Base-by-base conservation (phyloP, 2,329 filamentous ascomycete species). In the Pyrenophora graminea region DNA sequence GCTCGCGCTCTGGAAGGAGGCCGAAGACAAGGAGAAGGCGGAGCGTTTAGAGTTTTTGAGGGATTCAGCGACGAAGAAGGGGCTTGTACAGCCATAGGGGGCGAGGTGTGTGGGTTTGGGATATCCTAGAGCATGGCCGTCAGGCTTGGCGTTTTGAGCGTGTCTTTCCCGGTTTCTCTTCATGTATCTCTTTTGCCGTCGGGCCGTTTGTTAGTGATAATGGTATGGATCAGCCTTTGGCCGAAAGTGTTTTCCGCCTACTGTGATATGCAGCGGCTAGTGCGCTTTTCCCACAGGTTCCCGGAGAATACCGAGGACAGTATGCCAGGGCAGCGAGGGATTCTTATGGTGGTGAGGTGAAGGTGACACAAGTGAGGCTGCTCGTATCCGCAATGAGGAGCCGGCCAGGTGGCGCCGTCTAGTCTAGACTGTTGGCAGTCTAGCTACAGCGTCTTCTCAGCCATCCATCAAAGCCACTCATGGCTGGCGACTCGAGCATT, bases 21-120 rank as follows among this genome's bases (percentile, higher is more conserved):
- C 70, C 4, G 70, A 77, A 48, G 66, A 62, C 3, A 63, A 69
- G 40, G 75, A 77, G 45, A 47, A 54, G 13, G 64, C 63, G 19
- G 70, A 74, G 49, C 62, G 74, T 12, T 64, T 62, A 0, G 68
- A 64, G 6, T 78, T 77, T 50, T 40, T 70, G 17, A 63, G 59
- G 31, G 43, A 47, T 7, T 63, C 66, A 18, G 65, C 70, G 39
- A 44, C 19, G 30, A 51, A 55, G 25, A 58, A 63, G 15, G 48
- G 51, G 1, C 17, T 58, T n/a, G 19, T 45, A 8, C 40, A 48
- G 36, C 38, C 41, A 9, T 56, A 55, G 36, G 23, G 15, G 19
- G 4, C 17, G 18, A 10, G 10, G 17, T 36, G 15, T 37, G 32
- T 45, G 27, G 34, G 33, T 33, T 49, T 25, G 15, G 23, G 37